Evolutionary conservation across 2,329 filamentous ascomycete species (phyloP).

Genomic region (Fusarium sp.): DNA sequence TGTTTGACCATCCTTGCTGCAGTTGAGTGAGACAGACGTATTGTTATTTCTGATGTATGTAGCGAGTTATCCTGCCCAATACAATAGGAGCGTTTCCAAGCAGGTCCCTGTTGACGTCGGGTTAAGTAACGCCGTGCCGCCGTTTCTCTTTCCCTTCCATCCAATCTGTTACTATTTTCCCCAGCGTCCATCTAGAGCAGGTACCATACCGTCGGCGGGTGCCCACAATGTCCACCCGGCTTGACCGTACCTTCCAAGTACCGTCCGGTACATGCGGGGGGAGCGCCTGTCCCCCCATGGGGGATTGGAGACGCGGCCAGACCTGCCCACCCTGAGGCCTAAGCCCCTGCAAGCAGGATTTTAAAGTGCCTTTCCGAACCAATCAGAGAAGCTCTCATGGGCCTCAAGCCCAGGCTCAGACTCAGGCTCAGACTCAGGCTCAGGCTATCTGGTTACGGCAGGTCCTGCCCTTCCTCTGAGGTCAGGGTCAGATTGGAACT

Average conservation of each 20-base stretch:
- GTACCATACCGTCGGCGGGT: neutral
- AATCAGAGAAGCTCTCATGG: constrained; percentile 25
- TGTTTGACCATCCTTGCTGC: constrained; percentile 6
- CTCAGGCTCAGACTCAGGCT: neutral
- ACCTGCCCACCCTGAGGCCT: constrained; percentile 8
- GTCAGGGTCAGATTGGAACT: neutral
- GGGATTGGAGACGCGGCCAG: constrained; percentile 44
- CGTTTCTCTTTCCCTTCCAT: neutral
- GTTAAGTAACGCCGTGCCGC: neutral
- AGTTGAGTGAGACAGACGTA: neutral
- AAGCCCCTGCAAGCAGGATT: constrained; percentile 23
- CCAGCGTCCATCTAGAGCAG: constrained; percentile 1
- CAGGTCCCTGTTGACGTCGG: neutral
- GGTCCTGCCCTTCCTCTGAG: constrained; percentile 25
- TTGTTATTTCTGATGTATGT: neutral
- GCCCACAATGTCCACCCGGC: constrained; percentile 5
- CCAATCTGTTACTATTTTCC: constrained; percentile 4
- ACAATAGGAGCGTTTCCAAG: neutral
- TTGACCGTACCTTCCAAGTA: constrained; percentile 26
- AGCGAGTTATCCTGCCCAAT: neutral
- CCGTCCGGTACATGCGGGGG: constrained; percentile 30
- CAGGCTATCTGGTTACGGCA: constrained; percentile 42
- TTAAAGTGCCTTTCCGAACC: constrained; percentile 31
- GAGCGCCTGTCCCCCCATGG: constrained; percentile 25
- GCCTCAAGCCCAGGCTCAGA: constrained; percentile 5